phyloP scores from a whole-genome alignment of 139 green algal species.

The Chloropicon primus region DNA sequence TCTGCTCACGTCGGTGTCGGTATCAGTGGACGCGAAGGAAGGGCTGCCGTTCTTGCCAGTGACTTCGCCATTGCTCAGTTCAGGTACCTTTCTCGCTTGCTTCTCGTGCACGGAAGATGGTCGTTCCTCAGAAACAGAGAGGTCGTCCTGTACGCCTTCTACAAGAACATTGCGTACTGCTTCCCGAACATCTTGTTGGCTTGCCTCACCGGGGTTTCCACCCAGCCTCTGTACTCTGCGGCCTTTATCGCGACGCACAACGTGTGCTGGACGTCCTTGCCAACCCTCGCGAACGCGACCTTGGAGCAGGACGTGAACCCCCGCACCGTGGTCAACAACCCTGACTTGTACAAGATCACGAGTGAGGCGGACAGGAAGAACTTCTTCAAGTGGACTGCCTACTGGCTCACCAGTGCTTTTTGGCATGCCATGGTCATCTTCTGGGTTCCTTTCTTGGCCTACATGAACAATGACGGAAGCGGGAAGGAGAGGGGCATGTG shows the following conservation, averaged over 20 bases:
- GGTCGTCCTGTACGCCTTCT: not conserved
- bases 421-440: not conserved
- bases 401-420: not conserved
- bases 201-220: not conserved
- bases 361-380: not conserved
- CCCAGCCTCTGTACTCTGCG: conserved; percentile 1
- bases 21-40: not conserved
- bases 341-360: conserved; percentile 4
- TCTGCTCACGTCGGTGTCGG: conserved; percentile 7
- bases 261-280: conserved; percentile 57
- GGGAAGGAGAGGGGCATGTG: conserved; percentile 4
- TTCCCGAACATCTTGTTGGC: not conserved
- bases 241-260: conserved; percentile 25
- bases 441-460: not conserved
- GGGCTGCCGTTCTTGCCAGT: not conserved
- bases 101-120: conserved; percentile 83
- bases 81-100: conserved; percentile 74
- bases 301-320: conserved; percentile 40
- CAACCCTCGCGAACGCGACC: conserved; percentile 66
- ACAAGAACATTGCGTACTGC: not conserved
- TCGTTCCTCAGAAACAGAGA: not conserved
- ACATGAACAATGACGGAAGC: not conserved
- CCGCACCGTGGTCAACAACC: not conserved
- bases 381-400: not conserved
- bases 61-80: conserved; percentile 75